These are phyloP conservation scores for Afroboletus lepidellus DNA, from an alignment of 1,284 basidiomycete genomes.

Conservation along the genomic window DNA sequence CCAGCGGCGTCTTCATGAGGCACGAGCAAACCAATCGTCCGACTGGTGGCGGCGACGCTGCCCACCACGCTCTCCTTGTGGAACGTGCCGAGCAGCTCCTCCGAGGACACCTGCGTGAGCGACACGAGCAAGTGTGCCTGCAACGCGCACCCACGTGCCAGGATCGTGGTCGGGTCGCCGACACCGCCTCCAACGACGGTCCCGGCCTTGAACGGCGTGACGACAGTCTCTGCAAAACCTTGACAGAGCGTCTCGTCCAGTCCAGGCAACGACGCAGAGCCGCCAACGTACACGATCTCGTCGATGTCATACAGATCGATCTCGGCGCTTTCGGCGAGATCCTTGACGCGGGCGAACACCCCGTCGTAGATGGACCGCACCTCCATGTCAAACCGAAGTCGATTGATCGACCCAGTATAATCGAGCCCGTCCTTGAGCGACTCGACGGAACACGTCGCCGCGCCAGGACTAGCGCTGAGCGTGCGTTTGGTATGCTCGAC, in stretches of 20 bases:
- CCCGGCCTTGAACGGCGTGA: slow-evolving; percentile 62
- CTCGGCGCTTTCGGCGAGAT: slow-evolving; percentile 60
- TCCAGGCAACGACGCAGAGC: slow-evolving; percentile 83
- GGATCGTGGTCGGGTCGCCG: slow-evolving; percentile 85
- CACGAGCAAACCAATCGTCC: slow-evolving; percentile 80
- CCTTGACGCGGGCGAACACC: slow-evolving; percentile 61
- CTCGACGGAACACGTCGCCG: slow-evolving; percentile 91
- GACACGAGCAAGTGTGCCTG: slow-evolving; percentile 75
- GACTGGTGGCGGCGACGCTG: slow-evolving; percentile 54
- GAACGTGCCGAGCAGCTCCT: slow-evolving; percentile 52
- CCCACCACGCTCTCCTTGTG: slow-evolving; percentile 45
- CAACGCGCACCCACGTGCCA: slow-evolving; percentile 86
- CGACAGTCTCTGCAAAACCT: slow-evolving; percentile 69
- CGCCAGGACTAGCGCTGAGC: slow-evolving; percentile 82
- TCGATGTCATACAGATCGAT: slow-evolving; percentile 83
- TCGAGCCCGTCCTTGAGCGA: slow-evolving; percentile 94
- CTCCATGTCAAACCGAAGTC: slow-evolving; percentile 92
- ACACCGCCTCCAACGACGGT: slow-evolving; percentile 68
- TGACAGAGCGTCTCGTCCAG: slow-evolving; percentile 73
- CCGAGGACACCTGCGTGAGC: slow-evolving; percentile 50
- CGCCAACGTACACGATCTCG: slow-evolving; percentile 91
- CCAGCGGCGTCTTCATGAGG: slow-evolving; percentile 54
- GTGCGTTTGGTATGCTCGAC: slow-evolving; percentile 96
- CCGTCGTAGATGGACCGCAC: slow-evolving; percentile 71
- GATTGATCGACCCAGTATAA: slow-evolving; percentile 90